Base-by-base conservation (phyloP, 2,329 filamentous ascomycete genomes). In the Neofusicoccum cordaticola region DNA sequence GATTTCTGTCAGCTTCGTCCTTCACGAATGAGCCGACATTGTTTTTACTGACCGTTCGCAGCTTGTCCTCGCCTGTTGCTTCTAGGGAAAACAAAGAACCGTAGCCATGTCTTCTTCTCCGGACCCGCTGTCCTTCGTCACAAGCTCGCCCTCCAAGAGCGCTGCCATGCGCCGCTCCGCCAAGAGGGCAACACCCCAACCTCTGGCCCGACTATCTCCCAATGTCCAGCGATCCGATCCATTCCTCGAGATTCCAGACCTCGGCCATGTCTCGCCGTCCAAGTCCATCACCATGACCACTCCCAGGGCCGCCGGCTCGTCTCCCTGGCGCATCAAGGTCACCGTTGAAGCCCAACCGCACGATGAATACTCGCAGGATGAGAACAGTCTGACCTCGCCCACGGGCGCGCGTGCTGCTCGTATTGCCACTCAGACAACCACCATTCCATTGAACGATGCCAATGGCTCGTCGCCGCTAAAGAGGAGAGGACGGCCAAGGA, bases 281-380 rank as follows among this genome's bases (percentile, higher is more conserved):
- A 83, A 82, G 65, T 80, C 80, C 0, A 77, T 83, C 70, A 70
- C 81, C 47, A 66, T 83, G 68, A 77, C 77, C 66, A 79, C 80
- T 7, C 77, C 75, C 17, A 69, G 74, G 13, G 69, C 71, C 12
- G 72, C 71, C 15, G 75, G 73, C 62, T 74, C 72, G 35, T 82
- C 79, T 68, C 81, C 81, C 19, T 82, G 79, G 80, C 76, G 77
- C 65, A 81, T 83, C 71, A 81, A 80, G 64, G 81, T 83, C 63
- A 83, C 81, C 1, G 81, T 83, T 9, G 73, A 83, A 67, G 80
- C 81, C 13, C 79, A 82, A 67, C 79, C 78, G 42, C 72, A 73
- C 17, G 72, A 69, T 63, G 66, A 66, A 11, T 51, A 50, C 31
- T 67, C 61, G 15, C 74, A 77, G 60, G 69, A 69, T 41, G 75